phyloP scores from a whole-genome alignment of 2,329 filamentous ascomycete genomes.

The Didymella sp. region DNA sequence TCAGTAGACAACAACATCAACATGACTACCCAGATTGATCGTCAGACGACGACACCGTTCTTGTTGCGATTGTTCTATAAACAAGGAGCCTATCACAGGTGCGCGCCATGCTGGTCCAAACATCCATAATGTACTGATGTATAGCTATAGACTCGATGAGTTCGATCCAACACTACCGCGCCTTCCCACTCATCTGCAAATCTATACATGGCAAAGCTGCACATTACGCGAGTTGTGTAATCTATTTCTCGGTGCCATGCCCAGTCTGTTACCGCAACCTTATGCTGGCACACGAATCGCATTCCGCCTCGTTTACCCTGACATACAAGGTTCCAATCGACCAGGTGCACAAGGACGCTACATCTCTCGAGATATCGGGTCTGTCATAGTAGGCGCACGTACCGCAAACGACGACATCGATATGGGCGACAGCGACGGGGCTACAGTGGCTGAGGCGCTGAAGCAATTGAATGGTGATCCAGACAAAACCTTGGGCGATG shows the following conservation, averaged over 20 bases:
- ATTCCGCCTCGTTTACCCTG: conserved; percentile 86
- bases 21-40: conserved; percentile 61
- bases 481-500: conserved; percentile 76
- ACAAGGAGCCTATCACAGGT: conserved; percentile 75
- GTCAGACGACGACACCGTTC: conserved; percentile 78
- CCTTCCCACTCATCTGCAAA: conserved; percentile 71
- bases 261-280: conserved; percentile 73
- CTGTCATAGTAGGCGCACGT: conserved; percentile 70
- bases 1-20: conserved; percentile 16
- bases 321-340: conserved; percentile 62
- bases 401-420: conserved; percentile 33
- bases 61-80: conserved; percentile 86
- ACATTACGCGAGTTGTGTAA: conserved; percentile 81
- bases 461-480: conserved; percentile 65
- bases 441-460: conserved; percentile 39
- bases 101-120: not conserved
- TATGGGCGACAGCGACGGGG: conserved; percentile 21
- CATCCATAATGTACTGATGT: not conserved
- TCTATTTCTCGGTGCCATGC: conserved; percentile 73
- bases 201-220: conserved; percentile 87
- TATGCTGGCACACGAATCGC: conserved; percentile 83
- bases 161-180: conserved; percentile 63
- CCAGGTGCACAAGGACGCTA: conserved; percentile 65
- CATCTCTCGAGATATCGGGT: conserved; percentile 81
- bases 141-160: conserved; percentile 67